Base-by-base conservation (phyloP, 2,329 filamentous ascomycete species). In the Aspergillus pseudoterreus region DNA sequence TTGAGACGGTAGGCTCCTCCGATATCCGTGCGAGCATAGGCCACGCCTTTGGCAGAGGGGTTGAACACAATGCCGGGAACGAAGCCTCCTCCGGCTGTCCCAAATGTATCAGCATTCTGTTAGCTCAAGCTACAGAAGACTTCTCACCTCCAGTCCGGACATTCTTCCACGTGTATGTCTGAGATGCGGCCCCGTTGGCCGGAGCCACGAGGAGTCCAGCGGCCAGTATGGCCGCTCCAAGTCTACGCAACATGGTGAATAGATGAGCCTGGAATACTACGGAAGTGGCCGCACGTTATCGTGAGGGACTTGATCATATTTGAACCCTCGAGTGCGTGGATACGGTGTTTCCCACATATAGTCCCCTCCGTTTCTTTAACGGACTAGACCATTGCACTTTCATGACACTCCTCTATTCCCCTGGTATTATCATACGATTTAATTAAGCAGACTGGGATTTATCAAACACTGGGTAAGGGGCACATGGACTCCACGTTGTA, bases 11-110 rank as follows among this genome's bases (percentile, higher is more conserved):
- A 82, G 10, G 80, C 70, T 8, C 81, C 80, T 15, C 81, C 80
- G 54, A 83, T 82, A 53, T 83, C 80, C 2, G 81, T 81, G 36
- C 80, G 72, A 21, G 78, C 78, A 57, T 82, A 83, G 2, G 78
- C 79, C 6, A 82, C 64, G 4, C 79, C 79, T 55, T 76, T 70
- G 22, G 57, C 59, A 12, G 60, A 60, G 4, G 62, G 60, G 57
- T 83, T 80, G 67, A 82, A 83, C n/a, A 80, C 72, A 47, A 83
- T 79, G 19, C 80, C 75, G 4, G 79, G 75, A 4, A 80, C 73
- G 58, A 83, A 83, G 30, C 81, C 81, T 47, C 81, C 80, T 12
- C 81, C 81, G 14, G 79, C 80, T 60, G 39, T 19, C 5, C n/a
- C n/a, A 9, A 50, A 32, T 6, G 38, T 4, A 32, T 45, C 11